Evolutionary conservation across 2,329 filamentous ascomycete species (phyloP), one percentile per base, ranked within the genome.

Genomic region (Lizonia empirigonia): DNA sequence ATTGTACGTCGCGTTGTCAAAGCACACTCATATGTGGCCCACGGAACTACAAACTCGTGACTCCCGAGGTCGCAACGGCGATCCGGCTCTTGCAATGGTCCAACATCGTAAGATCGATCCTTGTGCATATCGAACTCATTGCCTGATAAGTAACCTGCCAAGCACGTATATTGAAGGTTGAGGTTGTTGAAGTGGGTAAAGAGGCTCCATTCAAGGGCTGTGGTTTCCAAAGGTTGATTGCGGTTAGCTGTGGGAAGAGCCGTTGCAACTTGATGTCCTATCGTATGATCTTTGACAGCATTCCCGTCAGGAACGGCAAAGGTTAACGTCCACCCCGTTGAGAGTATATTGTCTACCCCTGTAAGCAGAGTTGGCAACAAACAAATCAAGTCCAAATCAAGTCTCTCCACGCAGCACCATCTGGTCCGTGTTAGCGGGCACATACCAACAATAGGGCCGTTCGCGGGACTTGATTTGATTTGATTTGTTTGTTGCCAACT

Each of bases 61-160:
- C 24, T 37, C n/a, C n/a, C n/a, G n/a, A n/a, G n/a, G n/a, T n/a
- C 32, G 30, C 41, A 41, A 22, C 9, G 26, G 18, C 24, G 23
- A 46, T 41, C 41, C 23, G 23, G 49, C 20, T 51, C 35, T 24
- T 26, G 16, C 7, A 30, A 32, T 23, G 36, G 33, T 37, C 15
- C 16, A 41, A 46, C 7, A 26, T 46, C 20, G 24, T 41, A 26
- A 37, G 18, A 18, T 16, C 9, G n/a, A 41, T 27, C 36, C 36
- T 33, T 45, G 36, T 27, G 7, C 15, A 26, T 18, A 34, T 33
- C 32, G 16, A 51, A 33, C 15, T 30, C 26, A 27, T 22, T 13
- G 20, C n/a, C 16, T 37, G 22, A 19, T 13, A 12, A 16, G 10
- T 20, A 15, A 19, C 10, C 6, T 15, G 13, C 23, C 8, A 30